phyloP scores from a whole-genome alignment of 331 rosid genomes.

The Spiraea crenata region DNA sequence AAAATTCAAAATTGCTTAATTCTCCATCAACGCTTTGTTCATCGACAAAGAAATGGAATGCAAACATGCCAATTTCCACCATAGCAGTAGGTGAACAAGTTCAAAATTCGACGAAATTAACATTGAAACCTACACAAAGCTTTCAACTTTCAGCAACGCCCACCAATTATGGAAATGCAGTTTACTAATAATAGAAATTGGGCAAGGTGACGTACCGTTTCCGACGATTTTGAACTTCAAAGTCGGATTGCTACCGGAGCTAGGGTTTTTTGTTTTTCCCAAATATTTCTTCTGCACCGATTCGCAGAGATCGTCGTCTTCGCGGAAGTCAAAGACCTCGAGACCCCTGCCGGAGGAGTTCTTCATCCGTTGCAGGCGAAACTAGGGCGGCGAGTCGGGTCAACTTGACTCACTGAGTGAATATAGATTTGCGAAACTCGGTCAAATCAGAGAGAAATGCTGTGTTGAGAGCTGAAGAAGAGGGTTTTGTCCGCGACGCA shows the following conservation, averaged over 20 bases:
- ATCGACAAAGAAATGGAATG: too few relatives aligned
- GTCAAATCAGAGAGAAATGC: constrained; percentile 9
- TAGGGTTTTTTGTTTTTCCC: constrained; percentile 41
- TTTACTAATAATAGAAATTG: background rate
- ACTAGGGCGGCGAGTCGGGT: constrained; percentile 11
- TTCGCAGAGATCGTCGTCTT: constrained; percentile 46
- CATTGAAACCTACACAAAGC: background rate
- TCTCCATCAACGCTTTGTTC: background rate
- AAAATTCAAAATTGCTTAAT: background rate
- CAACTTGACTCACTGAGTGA: background rate
- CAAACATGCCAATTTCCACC: background rate
- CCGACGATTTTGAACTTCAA: constrained; percentile 28
- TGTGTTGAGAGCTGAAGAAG: background rate
- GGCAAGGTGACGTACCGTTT: constrained; percentile 41
- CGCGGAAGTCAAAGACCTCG: constrained; percentile 53
- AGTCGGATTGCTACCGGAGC: constrained; percentile 17
- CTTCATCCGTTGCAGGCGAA: constrained; percentile 34
- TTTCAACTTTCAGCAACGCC: background rate
- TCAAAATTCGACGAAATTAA: background rate
- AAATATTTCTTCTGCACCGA: constrained; percentile 24
- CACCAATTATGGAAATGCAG: constrained; percentile 1
- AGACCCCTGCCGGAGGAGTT: constrained; percentile 44
- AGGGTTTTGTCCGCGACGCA: background rate
- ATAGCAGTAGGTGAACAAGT: background rate
- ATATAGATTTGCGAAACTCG: background rate